Conservation (phyloP, 148 eudicot species). For the Persicaria tinctoria region DNA sequence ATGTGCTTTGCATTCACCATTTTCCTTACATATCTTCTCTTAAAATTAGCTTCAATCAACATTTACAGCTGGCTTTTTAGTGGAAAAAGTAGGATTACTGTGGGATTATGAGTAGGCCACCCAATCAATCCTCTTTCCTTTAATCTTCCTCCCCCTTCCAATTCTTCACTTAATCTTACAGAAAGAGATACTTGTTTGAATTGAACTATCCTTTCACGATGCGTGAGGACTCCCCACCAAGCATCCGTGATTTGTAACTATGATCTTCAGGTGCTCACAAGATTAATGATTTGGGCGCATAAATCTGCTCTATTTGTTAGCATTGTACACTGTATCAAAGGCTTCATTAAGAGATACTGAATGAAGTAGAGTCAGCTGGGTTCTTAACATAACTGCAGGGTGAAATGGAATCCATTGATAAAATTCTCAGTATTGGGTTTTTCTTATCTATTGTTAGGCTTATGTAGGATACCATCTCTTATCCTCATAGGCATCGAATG, state of each 20-base stretch:
- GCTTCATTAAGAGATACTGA: not conserved
- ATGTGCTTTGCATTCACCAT: not conserved
- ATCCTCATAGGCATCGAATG: not conserved
- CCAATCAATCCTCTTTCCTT: not conserved
- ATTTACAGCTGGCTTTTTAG: not conserved
- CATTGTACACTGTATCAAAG: not conserved
- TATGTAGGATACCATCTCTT: not conserved
- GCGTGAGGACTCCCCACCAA: no score
- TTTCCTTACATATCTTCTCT: slow-evolving; percentile 2
- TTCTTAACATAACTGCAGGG: not conserved
- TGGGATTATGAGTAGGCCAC: not conserved
- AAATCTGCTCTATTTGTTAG: not conserved
- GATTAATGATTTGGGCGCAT: not conserved
- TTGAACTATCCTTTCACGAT: not conserved
- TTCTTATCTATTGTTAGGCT: not conserved
- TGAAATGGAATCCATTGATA: not conserved
- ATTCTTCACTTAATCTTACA: not conserved
- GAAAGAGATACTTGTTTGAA: not conserved
- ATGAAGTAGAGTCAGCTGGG: not conserved
- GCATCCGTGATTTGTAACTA: not conserved
- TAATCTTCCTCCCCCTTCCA: not conserved
- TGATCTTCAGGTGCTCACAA: not conserved
- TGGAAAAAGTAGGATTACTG: not conserved
- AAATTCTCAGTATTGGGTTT: not conserved
- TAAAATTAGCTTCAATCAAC: not conserved